Base-by-base conservation (phyloP, 2,329 filamentous ascomycete genomes). In the Claviceps digitariae region DNA sequence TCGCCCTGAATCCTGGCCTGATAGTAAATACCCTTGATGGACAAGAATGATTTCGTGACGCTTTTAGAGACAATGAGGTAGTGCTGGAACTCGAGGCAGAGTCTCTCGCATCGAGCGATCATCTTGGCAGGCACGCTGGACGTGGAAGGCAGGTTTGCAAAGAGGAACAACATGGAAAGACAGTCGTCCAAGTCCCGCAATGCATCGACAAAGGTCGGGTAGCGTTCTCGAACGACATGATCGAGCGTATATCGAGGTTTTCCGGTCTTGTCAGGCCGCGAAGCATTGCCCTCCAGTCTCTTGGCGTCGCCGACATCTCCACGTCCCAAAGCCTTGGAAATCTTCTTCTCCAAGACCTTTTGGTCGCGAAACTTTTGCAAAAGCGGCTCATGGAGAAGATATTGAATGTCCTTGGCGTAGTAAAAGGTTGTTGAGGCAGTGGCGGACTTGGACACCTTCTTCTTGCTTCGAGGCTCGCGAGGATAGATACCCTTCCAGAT, bases 401-500 rank as follows among this genome's bases (percentile, higher is more conserved):
- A 98, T 72, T 97, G 91, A 61, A 98, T 96, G 68, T 98, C 93
- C 75, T 95, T 95, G 67, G 90, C 74, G 66, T 85, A 86, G 73
- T 86, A 86, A 62, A 97, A 98, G 57, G 93, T 98, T 29, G 91
- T 97, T 53, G 86, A 90, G 57, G 86, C 83, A 38, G 87, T 95
- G 27, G 90, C 83, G 56, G 87, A 89, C 72, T 94, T 95, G 66
- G 86, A 88, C 44, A 87, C 93, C 80, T 96, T 96, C 77, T 95
- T 96, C 77, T 90, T 91, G 75, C 86, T 95, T 66, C 93, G 83
- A 58, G 93, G 93, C 76, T 98, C 93, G 65, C 93, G 87, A 60
- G 93, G 93, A 72, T 96, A 98, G 69, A 98, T 97, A 63, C 90
- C 93, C 77, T 97, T 97, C 85, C 95, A 98, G 70, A 98, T 98